phyloP scores from a whole-genome alignment of 345 rosid genomes.

The Brassica incana region DNA sequence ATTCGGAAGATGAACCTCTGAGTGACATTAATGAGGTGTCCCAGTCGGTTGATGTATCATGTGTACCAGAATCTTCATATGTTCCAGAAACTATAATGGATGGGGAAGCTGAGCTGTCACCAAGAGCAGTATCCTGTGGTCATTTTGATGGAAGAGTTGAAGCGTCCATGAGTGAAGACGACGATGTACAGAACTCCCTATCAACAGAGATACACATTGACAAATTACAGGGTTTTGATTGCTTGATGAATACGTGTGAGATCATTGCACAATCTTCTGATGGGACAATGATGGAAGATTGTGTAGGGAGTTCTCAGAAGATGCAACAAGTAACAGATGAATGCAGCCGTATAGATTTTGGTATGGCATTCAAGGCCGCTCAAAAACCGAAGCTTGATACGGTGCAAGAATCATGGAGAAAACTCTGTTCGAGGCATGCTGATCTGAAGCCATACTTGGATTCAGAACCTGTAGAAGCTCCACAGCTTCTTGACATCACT shows the following conservation, averaged over 20 bases:
- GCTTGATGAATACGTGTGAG: slow-evolving; percentile 37
- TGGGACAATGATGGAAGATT: slow-evolving; percentile 49
- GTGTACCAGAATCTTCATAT: slow-evolving; percentile 81
- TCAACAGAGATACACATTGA: slow-evolving; percentile 46
- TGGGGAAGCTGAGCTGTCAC: slow-evolving; percentile 47
- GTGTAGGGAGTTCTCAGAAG: slow-evolving; percentile 39
- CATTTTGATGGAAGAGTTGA: slow-evolving; percentile 50
- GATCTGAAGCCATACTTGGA: slow-evolving; percentile 53
- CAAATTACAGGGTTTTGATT: slow-evolving; percentile 31
- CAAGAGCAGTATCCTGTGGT: slow-evolving; percentile 45
- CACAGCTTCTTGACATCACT: slow-evolving; percentile 48
- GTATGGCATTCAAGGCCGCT: slow-evolving; percentile 37
- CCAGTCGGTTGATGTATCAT: slow-evolving; percentile 58
- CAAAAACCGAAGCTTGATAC: slow-evolving; percentile 34
- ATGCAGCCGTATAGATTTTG: slow-evolving; percentile 76
- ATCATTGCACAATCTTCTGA: slow-evolving; percentile 45
- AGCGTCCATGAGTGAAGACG: slow-evolving; percentile 46
- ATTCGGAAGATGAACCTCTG: slow-evolving; percentile 72
- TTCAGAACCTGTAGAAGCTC: slow-evolving; percentile 57
- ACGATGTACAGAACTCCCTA: slow-evolving; percentile 17
- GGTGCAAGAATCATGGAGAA: slow-evolving; percentile 70
- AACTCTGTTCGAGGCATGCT: slow-evolving; percentile 45
- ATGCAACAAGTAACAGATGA: slow-evolving; percentile 70
- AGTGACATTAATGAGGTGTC: slow-evolving; percentile 37
- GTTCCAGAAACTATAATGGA: slow-evolving; percentile 78